Base-by-base conservation (phyloP, 768 basidiomycete genomes). In the Tylopilus rubrobrunneus region DNA sequence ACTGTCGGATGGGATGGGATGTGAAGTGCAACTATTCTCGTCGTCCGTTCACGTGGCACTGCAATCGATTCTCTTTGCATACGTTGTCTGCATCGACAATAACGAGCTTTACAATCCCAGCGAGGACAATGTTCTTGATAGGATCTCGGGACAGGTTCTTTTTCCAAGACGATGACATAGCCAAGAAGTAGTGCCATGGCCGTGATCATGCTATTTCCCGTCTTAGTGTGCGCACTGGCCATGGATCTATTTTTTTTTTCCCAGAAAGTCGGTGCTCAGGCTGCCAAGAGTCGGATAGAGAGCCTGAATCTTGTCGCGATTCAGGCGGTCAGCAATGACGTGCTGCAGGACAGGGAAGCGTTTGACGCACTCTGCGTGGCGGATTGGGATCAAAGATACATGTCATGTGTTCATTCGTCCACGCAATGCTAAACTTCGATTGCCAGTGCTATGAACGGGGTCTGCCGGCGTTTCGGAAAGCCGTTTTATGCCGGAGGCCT, bases 31-130 rank as follows among this genome's bases (percentile, higher is more conserved):
- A 90, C 92, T 3, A 89, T 98, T 62, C 75, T 96, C 23, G 79
- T 98, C 34, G 74, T 94, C 19, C 82, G 81, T 36, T 77, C 96
- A 41, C 80, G 81, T 41, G 92, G 93, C 4, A 80, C 89, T 37
- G 93, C 97, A 39, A 92, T 93, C 7, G 97, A 99, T 69, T 82
- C 87, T 15, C 89, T 98, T 71, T 98, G 98, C 73, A 99, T 33
- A 99, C 67, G 88, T 99, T 67, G 96, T 98, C 17, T 80, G 98
- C 45, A 91, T 97, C 9, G 97, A 96, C 37, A 91, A 98, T 52
- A 96, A 97, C 25, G 86, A 83, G 67, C 73, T 99, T 56, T 76
- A 96, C 55, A 79, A 98, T 39, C 78, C 91, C 60, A 97, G 98
- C 72, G 75, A 77, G 21, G 84, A 82, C 57, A 73, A 79, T 11